Conservation (phyloP, 163 green algal genomes). For the Volvox carteri region DNA sequence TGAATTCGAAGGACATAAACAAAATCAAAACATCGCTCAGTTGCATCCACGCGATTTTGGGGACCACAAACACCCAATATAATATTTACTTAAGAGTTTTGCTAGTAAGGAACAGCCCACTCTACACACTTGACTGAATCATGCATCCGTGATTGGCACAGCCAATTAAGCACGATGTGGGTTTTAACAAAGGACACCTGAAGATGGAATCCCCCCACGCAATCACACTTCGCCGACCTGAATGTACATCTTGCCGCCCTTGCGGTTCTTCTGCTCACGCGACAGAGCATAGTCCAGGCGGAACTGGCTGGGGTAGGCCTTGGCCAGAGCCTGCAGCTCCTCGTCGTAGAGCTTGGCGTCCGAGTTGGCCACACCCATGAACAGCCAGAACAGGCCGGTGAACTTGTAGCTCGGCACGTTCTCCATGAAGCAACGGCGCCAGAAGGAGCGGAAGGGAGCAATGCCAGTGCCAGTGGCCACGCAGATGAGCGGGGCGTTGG, state of each 20-base stretch:
- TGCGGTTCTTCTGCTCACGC: constrained; percentile 94
- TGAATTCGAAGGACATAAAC: constrained; percentile 57
- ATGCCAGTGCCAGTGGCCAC: constrained; percentile 99
- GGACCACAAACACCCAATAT: too few relatives aligned
- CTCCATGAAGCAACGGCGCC: constrained; percentile 95
- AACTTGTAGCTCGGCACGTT: constrained; percentile 94
- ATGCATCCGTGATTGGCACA: too few relatives aligned
- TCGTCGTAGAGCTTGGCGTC: constrained; percentile 99
- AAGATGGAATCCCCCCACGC: too few relatives aligned
- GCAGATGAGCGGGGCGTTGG: constrained; percentile 94
- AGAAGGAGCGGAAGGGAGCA: constrained; percentile 98
- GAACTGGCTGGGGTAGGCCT: constrained; percentile 91
- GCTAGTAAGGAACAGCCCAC: too few relatives aligned
- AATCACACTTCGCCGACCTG: constrained; percentile 68
- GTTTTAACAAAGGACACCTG: too few relatives aligned
- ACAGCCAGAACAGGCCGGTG: constrained; percentile 97
- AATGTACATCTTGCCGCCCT: constrained; percentile 98
- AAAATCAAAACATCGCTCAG: too few relatives aligned
- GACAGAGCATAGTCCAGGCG: constrained; percentile 97
- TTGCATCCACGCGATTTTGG: too few relatives aligned
- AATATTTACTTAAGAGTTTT: too few relatives aligned
- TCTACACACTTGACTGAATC: too few relatives aligned
- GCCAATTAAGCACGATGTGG: too few relatives aligned
- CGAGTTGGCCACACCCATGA: constrained; percentile 99
- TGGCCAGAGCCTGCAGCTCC: constrained; percentile 86